These are phyloP conservation scores for Trichosporon sp. DNA, from an alignment of 1,284 basidiomycete genomes.

Conservation along the genomic window DNA sequence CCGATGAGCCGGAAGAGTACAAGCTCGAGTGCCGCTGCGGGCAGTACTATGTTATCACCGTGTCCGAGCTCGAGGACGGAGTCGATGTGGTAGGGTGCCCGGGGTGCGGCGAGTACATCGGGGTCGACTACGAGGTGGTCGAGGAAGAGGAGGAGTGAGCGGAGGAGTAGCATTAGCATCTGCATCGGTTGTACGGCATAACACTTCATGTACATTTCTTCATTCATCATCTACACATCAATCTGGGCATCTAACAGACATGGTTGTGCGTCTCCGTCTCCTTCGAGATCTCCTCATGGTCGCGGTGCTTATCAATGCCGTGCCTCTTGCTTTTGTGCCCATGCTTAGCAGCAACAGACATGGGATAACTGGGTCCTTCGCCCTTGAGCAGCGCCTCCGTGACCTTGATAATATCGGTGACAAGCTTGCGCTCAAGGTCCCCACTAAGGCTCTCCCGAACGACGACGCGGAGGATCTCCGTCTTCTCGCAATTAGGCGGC, in stretches of 20 bases:
- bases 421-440: conserved; percentile 36
- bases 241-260: neutral
- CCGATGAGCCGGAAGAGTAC: conserved; percentile 33
- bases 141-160: conserved; percentile 28
- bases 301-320: neutral
- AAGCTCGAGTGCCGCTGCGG: conserved; percentile 48
- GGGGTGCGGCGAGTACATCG: conserved; percentile 49
- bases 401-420: conserved; percentile 36
- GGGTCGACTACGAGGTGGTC: conserved; percentile 48
- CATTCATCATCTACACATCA: neutral
- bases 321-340: neutral
- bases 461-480: conserved; percentile 80
- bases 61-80: conserved; percentile 45
- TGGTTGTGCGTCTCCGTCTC: neutral
- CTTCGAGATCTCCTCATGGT: neutral
- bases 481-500: conserved; percentile 61
- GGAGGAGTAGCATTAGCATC: too few relatives aligned
- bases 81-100: conserved; percentile 49
- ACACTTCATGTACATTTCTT: neutral
- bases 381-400: conserved; percentile 2
- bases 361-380: neutral
- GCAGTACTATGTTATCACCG: conserved; percentile 39
- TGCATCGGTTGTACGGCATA: neutral
- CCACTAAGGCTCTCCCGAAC: conserved; percentile 60
- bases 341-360: neutral